Evolutionary conservation across 2,329 filamentous ascomycete genomes (phyloP), one percentile per base, ranked within the genome.

Genomic region (Boeremia lycopersici): DNA sequence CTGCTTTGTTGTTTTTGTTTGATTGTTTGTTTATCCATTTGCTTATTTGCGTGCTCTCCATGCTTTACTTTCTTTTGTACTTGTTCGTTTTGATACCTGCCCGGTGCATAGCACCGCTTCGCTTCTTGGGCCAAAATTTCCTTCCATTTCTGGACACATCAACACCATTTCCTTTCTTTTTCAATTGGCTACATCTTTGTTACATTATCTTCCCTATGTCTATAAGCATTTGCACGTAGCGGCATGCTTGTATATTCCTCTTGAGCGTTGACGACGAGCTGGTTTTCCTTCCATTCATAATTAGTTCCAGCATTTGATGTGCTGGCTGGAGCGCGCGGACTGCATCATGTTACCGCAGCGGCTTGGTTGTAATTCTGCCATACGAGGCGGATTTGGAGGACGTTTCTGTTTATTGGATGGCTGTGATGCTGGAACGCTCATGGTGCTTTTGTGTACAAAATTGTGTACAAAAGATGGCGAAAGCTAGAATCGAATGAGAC

Each of bases 11-110:
- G 34, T 19, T 23, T 25, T 28, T 26, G 12, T n/a, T 38, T 46
- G 43, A 10, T n/a, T 36, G 34, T 11, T 11, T 50, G 34, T 12
- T 53, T 59, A 44, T 26, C 39, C 35, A 28, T 30, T 43, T 45
- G 45, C 23, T 43, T 48, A 25, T 11, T 53, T 60, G 48, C 19
- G 42, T 41, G 17, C 40, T 48, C 43, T 51, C 41, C 34, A 30
- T 48, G 23, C 41, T 53, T 55, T 56, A 15, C 35, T 54, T 58
- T 53, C 49, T 12, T 59, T 63, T 59, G 49, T 58, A 60, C 48
- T 47, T 55, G 47, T 52, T 50, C 34, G 51, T 55, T 45, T 50
- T 59, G 53, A 64, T 62, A 63, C 61, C 63, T 67, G 68, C 68
- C 68, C 50, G 64, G 70, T 57, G 64, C 65, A 68, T 17, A 19